Base-by-base conservation (phyloP, 2,329 filamentous ascomycete species). In the Aspergillus clavatus region DNA sequence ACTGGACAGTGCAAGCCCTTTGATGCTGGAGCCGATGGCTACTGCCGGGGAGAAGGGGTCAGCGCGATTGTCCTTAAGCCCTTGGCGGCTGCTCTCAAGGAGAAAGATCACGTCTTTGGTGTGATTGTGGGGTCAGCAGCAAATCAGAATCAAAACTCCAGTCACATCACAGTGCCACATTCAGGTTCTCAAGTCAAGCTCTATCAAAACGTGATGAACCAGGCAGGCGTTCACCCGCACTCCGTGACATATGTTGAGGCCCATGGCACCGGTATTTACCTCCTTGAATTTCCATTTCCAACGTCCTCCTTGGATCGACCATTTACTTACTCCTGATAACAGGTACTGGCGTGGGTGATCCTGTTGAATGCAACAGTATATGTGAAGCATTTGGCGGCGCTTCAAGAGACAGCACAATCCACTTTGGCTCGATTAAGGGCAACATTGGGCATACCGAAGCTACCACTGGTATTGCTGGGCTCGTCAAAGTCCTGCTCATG, bases 11-110 rank as follows among this genome's bases (percentile, higher is more conserved):
- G 75, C 43, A 74, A 73, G 39, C 61, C 72, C 0, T 77, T 74
- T 28, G 73, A 76, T 39, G 60, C 61, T 4, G 52, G 61, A 6
- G 76, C 75, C 0, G 72, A 77, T 57, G 76, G 76, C 0, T 79
- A 79, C 49, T 76, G 73, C 46, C 72, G 77, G 12, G 73, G 66
- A 0, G 76, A 79, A 42, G 76, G 68, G 3, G 64, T 69, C 12
- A 74, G 64, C 0, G 58, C 69, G 6, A 57, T 79, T 4, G 61
- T 76, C 3, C 48, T 79, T n/a, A 79, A 79, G 56, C 57, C 59
- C 11, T 52, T 78, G 3, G 59, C 63, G 1, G 65, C 72, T 46
- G 77, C 78, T 1, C 27, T 74, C 10, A 62, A 59, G 3, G 73
- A 75, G 14, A 71, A 72, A 1, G 75, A 56, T 45, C 58, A 58